Percentiles rank a stretch among this genome's conserved stretches.
phyloP scores from a whole-genome alignment of 2,329 filamentous ascomycete species.

The Arthrinium puccinioides region DNA sequence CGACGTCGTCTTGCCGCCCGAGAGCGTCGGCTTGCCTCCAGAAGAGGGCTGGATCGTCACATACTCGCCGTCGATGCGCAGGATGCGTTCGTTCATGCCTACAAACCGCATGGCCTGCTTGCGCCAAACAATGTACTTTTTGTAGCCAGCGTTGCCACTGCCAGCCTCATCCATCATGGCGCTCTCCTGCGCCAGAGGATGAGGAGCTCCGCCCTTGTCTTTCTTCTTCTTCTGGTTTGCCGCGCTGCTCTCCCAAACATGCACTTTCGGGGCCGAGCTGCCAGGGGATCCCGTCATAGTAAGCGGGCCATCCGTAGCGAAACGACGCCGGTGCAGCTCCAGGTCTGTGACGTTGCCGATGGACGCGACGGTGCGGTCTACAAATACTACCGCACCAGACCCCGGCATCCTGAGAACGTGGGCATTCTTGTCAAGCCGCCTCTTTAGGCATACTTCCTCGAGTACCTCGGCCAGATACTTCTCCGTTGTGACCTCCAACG shows the following conservation, averaged over 20 bases:
- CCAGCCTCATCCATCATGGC: constrained; percentile 52
- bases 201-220: constrained; percentile 47
- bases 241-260: constrained; percentile 38
- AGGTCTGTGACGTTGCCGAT: constrained; percentile 69
- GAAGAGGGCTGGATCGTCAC: constrained; percentile 74
- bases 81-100: constrained; percentile 64
- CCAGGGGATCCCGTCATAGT: constrained; percentile 63
- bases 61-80: constrained; percentile 80
- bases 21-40: constrained; percentile 57
- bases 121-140: constrained; percentile 73
- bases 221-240: constrained; percentile 42
- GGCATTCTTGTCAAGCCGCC: constrained; percentile 70
- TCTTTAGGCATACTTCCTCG: constrained; percentile 68
- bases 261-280: constrained; percentile 61
- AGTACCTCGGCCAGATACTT: constrained; percentile 79
- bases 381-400: constrained; percentile 66
- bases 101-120: constrained; percentile 79
- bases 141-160: constrained; percentile 49
- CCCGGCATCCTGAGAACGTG: constrained; percentile 73
- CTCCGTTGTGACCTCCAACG: constrained; percentile 70
- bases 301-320: constrained; percentile 65
- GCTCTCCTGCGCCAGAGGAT: constrained; percentile 61
- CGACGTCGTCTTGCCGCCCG: constrained; percentile 66
- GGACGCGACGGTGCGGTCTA: constrained; percentile 72
- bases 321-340: constrained; percentile 67